Evolutionary conservation across 139 green algal species (phyloP).

Genomic region (Ostreobium quekettii): DNA sequence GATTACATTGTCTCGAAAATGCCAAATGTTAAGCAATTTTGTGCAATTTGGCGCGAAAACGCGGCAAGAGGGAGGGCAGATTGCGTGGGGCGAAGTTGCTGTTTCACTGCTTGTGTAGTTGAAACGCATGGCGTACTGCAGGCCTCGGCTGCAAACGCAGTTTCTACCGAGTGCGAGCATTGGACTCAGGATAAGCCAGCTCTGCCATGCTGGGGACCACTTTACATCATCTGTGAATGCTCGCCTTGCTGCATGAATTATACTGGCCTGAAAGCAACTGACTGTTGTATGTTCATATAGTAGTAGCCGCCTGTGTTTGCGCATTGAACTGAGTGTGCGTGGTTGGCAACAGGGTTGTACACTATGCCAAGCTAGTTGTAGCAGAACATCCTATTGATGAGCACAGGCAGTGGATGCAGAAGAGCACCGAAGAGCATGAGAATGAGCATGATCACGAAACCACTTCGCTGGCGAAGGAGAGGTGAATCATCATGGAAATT

Average conservation of each 20-base stretch:
- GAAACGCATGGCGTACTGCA: no score
- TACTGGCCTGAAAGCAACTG: background rate
- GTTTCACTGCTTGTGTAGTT: no score
- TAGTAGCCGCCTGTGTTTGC: background rate
- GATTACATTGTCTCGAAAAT: no score
- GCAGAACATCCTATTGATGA: background rate
- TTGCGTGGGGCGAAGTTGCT: no score
- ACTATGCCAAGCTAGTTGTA: conserved; percentile 1
- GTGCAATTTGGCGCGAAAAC: no score
- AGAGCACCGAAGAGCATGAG: background rate
- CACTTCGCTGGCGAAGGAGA: background rate
- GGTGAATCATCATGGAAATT: background rate
- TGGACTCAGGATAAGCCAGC: no score
- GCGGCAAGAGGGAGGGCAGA: no score
- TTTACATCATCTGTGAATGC: no score
- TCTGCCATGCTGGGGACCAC: no score
- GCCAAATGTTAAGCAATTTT: no score
- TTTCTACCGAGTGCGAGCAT: no score
- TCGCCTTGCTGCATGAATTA: background rate
- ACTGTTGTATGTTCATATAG: background rate
- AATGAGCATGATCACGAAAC: background rate
- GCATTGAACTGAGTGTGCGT: background rate
- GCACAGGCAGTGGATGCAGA: background rate
- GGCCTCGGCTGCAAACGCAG: no score
- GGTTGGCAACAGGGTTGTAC: background rate